Evolutionary conservation across 2,329 filamentous ascomycete genomes (phyloP).

Genomic region (Ceratocystiopsis brevicomis): DNA sequence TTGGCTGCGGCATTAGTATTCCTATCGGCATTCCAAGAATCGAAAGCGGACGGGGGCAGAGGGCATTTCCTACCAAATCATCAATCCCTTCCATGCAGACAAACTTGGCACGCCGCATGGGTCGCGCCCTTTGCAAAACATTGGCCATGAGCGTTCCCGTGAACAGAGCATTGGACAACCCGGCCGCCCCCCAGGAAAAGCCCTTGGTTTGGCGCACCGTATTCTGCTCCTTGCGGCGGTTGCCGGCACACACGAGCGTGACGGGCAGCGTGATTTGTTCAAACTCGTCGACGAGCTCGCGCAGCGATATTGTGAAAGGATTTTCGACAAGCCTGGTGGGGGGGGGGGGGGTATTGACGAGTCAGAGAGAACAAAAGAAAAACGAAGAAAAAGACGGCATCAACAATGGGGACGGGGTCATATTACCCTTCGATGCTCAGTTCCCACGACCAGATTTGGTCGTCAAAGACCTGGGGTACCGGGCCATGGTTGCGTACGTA

Average conservation of each 20-base stretch:
- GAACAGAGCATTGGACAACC: constrained; percentile 71
- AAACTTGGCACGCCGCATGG: constrained; percentile 52
- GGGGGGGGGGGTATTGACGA: no score
- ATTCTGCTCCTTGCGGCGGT: constrained; percentile 85
- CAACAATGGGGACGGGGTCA: no score
- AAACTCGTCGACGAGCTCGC: constrained; percentile 53
- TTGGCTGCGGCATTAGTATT: constrained; percentile 39
- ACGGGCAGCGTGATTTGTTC: constrained; percentile 72
- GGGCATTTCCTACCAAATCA: constrained; percentile 14
- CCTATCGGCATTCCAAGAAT: background rate
- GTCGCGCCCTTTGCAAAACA: constrained; percentile 48
- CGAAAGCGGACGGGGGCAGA: background rate
- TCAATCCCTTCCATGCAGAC: constrained; percentile 87
- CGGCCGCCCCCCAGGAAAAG: constrained; percentile 84
- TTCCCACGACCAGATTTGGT: constrained; percentile 59
- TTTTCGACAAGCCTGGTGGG: constrained; percentile 45
- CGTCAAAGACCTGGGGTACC: constrained; percentile 57
- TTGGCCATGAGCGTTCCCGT: constrained; percentile 64
- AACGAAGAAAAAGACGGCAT: background rate
- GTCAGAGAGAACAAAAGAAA: background rate
- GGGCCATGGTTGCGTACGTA: constrained; percentile 83
- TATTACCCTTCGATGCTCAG: constrained; percentile 61
- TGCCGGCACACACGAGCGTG: constrained; percentile 81
- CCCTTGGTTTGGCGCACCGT: constrained; percentile 78
- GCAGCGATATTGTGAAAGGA: constrained; percentile 52